Percentiles rank a stretch among this genome's conserved stretches.
These are phyloP conservation scores for Ampelocalamus luodianensis DNA, from an alignment of 176 grass and related monocot species.

Conservation along the genomic window DNA sequence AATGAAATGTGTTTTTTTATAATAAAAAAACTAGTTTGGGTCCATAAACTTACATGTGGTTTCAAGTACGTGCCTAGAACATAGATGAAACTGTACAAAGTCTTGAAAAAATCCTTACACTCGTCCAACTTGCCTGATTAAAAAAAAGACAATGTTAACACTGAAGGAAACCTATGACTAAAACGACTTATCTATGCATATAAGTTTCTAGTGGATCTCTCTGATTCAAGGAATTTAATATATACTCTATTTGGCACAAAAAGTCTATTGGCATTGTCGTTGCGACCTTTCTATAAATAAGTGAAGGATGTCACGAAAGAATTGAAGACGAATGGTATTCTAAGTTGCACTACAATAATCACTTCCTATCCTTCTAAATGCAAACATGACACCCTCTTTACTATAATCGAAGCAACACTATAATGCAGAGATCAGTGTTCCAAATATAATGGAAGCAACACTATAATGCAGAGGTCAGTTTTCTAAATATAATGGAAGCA, in stretches of 20 bases:
- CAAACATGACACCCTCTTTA: neutral
- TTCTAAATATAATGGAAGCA: neutral
- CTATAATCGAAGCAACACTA: neutral
- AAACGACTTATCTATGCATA: neutral
- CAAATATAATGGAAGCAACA: neutral
- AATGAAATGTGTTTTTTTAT: constrained; percentile 1
- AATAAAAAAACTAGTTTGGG: constrained; percentile 15
- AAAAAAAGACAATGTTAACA: constrained; percentile 14
- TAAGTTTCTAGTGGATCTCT: neutral
- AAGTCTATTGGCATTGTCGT: neutral
- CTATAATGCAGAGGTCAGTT: neutral
- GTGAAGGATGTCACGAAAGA: neutral
- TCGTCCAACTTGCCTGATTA: constrained; percentile 71
- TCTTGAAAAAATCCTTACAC: constrained; percentile 94
- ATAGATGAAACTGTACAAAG: constrained; percentile 86
- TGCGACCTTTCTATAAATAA: neutral
- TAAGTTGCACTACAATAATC: neutral
- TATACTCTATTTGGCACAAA: neutral
- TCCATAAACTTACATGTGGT: constrained; percentile 78
- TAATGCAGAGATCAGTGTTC: neutral
- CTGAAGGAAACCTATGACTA: neutral
- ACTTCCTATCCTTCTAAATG: constrained; percentile 12
- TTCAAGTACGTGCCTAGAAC: constrained; percentile 92
- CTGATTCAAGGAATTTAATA: constrained; percentile 19
- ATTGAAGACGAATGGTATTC: neutral